Evolutionary conservation across 805 yeast genomes (phyloP).

Genomic region (Candida odintsovae): DNA sequence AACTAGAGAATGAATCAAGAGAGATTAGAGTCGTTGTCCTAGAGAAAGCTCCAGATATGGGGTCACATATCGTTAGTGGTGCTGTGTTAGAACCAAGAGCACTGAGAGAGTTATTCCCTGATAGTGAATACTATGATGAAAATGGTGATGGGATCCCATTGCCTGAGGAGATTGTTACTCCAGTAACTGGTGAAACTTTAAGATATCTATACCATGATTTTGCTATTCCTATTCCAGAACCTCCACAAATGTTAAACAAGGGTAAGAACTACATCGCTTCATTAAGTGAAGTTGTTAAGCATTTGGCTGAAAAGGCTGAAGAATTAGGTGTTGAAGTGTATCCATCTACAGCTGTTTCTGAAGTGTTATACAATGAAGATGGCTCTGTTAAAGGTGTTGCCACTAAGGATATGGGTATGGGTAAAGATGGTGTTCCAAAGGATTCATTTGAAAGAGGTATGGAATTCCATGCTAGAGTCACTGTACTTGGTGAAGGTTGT

Average conservation of each 20-base stretch:
- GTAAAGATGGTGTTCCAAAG: conserved; percentile 69
- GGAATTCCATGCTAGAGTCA: conserved; percentile 90
- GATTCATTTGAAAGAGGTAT: conserved; percentile 90
- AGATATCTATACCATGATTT: conserved; percentile 55
- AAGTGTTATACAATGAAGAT: conserved; percentile 58
- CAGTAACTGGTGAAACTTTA: conserved; percentile 72
- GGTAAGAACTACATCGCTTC: conserved; percentile 84
- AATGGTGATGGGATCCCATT: conserved; percentile 59
- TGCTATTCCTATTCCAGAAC: conserved; percentile 79
- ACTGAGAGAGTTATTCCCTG: conserved; percentile 75
- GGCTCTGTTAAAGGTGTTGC: conserved; percentile 81
- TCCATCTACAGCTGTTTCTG: conserved; percentile 84
- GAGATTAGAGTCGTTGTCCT: conserved; percentile 80
- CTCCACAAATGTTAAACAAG: conserved; percentile 81
- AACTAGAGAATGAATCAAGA: conserved; percentile 54
- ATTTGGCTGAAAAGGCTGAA: conserved; percentile 85
- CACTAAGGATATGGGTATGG: conserved; percentile 87
- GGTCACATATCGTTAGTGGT: conserved; percentile 88
- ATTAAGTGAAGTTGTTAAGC: conserved; percentile 71
- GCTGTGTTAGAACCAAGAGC: conserved; percentile 93
- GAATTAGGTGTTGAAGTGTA: conserved; percentile 91
- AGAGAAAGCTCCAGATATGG: conserved; percentile 91
- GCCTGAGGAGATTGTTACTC: conserved; percentile 71
- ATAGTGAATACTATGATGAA: conserved; percentile 47
- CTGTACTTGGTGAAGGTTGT: conserved; percentile 96